These are phyloP conservation scores for Ustilago bromivora DNA, from an alignment of 1,284 basidiomycete genomes.

Conservation along the genomic window DNA sequence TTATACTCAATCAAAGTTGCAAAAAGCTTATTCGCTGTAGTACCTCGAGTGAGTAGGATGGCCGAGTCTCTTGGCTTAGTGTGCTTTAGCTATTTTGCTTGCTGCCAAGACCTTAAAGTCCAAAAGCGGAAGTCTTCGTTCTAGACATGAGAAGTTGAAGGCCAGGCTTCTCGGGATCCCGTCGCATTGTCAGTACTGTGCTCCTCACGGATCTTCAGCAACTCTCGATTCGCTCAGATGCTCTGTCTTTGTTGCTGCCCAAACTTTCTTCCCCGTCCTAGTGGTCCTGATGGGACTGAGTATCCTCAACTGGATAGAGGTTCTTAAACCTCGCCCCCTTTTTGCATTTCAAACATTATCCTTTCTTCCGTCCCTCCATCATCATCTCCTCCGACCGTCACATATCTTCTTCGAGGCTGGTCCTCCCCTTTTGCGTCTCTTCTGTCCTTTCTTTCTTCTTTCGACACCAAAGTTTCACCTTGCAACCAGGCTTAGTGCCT, in stretches of 20 bases:
- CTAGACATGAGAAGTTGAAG: slow-evolving; percentile 3
- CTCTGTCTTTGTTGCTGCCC: slow-evolving; percentile 10
- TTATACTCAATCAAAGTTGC: too few species aligned
- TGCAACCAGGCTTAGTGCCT: slow-evolving; percentile 27
- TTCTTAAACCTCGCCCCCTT: background rate
- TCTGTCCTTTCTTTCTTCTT: slow-evolving; percentile 21
- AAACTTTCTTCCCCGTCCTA: slow-evolving; percentile 8
- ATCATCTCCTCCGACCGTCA: background rate
- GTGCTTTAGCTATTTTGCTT: background rate
- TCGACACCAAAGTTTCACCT: slow-evolving; percentile 23
- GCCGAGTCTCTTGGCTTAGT: background rate
- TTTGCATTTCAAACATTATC: background rate
- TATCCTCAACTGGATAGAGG: background rate
- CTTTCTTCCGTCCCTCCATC: slow-evolving; percentile 5
- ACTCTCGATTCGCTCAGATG: background rate
- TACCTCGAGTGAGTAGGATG: background rate
- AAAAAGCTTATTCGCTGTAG: background rate
- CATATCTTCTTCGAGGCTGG: slow-evolving; percentile 33
- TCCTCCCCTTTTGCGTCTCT: slow-evolving; percentile 36
- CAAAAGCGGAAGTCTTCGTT: background rate
- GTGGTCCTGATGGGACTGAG: slow-evolving; percentile 3
- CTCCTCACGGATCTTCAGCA: background rate
- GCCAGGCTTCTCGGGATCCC: background rate
- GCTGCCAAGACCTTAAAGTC: background rate
- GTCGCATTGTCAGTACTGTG: background rate